Percentiles rank a stretch among this genome's conserved stretches.
phyloP scores from a whole-genome alignment of 495 filamentous ascomycete genomes.

The Pyrenula massariospora region DNA sequence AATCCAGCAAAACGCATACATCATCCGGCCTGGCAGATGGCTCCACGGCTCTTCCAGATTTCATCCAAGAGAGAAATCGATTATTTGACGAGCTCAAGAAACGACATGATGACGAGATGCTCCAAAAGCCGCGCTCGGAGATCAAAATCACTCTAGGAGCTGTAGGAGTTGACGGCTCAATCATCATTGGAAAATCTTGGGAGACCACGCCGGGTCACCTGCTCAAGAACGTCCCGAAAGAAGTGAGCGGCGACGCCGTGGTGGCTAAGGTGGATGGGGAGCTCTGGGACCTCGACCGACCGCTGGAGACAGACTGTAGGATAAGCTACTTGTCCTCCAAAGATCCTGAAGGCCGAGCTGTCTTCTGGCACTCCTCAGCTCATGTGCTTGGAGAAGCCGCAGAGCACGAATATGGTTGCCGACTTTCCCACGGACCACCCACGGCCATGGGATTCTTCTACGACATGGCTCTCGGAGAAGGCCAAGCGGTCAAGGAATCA shows the following conservation, averaged over 20 bases:
- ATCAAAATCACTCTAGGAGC: conserved; percentile 39
- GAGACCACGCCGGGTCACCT: conserved; percentile 43
- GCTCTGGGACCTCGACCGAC: conserved; percentile 86
- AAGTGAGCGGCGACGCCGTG: conserved; percentile 43
- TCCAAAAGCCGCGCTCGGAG: conserved; percentile 30
- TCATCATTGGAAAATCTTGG: conserved; percentile 35
- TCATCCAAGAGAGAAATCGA: conserved; percentile 68
- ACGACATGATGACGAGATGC: conserved; percentile 60
- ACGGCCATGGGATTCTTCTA: conserved; percentile 95
- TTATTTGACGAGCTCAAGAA: conserved; percentile 84
- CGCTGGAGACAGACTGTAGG: conserved; percentile 66
- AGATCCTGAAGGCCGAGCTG: conserved; percentile 67
- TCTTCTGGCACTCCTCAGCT: conserved; percentile 90
- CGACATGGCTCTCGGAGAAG: conserved; percentile 79
- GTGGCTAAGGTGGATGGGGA: conserved; percentile 72
- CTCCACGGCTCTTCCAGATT: conserved; percentile 45
- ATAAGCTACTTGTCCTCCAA: conserved; percentile 77
- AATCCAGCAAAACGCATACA: background rate
- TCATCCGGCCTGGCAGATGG: background rate
- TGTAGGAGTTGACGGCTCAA: conserved; percentile 30
- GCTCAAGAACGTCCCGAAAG: conserved; percentile 38
- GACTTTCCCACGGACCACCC: conserved; percentile 85
- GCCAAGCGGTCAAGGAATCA: conserved; percentile 53
- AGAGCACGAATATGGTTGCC: conserved; percentile 79
- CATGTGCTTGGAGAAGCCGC: conserved; percentile 90